A percentile compares a stretch with the other conserved stretches of the same genome.
These are phyloP conservation scores for Mortierella claussenii DNA, from an alignment of 192 early-diverging fungal species.

Conservation along the genomic window DNA sequence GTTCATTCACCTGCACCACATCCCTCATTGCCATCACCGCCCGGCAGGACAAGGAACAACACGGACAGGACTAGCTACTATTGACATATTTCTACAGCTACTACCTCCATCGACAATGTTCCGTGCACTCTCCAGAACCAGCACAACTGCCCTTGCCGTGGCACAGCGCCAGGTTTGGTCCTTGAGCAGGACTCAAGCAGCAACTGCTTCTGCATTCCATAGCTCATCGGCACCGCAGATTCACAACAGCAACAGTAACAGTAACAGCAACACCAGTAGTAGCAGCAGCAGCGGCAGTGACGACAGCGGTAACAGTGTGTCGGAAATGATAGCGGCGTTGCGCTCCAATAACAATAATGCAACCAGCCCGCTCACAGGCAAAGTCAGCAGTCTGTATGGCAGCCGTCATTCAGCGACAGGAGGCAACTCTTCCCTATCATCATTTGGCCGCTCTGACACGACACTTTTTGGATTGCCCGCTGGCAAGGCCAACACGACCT, in stretches of 20 bases:
- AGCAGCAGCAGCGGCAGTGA: neutral
- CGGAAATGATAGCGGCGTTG: neutral
- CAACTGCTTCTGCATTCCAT: constrained; percentile 25
- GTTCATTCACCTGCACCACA: no score
- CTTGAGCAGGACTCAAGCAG: constrained; percentile 16
- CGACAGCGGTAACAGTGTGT: neutral
- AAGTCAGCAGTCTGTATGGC: constrained; percentile 13
- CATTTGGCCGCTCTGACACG: neutral
- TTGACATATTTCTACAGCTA: no score
- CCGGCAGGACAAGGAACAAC: neutral
- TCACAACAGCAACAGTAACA: neutral
- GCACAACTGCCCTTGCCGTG: neutral
- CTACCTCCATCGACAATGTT: constrained; percentile 9
- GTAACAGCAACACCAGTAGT: neutral
- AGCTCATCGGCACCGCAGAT: constrained; percentile 1
- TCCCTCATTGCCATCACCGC: no score
- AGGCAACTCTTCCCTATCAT: neutral
- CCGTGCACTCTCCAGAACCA: constrained; percentile 24
- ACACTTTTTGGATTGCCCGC: constrained; percentile 17
- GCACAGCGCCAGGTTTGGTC: constrained; percentile 25
- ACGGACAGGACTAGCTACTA: neutral
- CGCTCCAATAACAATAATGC: constrained; percentile 3
- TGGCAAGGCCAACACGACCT: constrained; percentile 34
- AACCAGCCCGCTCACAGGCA: neutral
- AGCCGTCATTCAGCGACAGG: neutral